phyloP scores from a whole-genome alignment of 257 asterid species.

The Solanum piurae region DNA sequence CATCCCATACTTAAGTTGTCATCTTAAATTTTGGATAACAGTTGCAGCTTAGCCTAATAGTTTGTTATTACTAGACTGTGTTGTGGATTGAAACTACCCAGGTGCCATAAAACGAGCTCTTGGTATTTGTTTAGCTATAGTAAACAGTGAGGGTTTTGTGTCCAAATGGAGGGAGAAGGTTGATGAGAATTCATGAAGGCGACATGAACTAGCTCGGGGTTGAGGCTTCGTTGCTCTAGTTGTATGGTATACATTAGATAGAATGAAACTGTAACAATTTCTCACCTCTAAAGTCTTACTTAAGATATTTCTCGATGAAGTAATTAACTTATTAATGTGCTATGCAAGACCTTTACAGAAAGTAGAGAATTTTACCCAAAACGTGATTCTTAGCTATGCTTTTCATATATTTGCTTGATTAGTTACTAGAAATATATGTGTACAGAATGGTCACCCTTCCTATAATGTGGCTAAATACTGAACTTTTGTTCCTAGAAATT shows the following conservation, averaged over 20 bases:
- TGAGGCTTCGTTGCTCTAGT: neutral
- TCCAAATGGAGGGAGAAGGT: neutral
- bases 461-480: neutral
- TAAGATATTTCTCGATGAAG: neutral
- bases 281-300: neutral
- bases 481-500: neutral
- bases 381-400: neutral
- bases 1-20: neutral
- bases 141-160: neutral
- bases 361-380: neutral
- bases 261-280: neutral
- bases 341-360: neutral
- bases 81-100: neutral
- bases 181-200: neutral
- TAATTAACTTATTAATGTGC: neutral
- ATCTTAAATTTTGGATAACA: neutral
- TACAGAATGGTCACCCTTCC: neutral
- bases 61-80: neutral
- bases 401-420: neutral
- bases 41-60: neutral
- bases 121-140: neutral
- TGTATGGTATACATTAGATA: neutral
- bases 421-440: neutral
- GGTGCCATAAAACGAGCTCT: neutral
- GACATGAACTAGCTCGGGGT: neutral